Base-by-base conservation (phyloP, 257 asterid genomes). In the Plantago ovata region DNA sequence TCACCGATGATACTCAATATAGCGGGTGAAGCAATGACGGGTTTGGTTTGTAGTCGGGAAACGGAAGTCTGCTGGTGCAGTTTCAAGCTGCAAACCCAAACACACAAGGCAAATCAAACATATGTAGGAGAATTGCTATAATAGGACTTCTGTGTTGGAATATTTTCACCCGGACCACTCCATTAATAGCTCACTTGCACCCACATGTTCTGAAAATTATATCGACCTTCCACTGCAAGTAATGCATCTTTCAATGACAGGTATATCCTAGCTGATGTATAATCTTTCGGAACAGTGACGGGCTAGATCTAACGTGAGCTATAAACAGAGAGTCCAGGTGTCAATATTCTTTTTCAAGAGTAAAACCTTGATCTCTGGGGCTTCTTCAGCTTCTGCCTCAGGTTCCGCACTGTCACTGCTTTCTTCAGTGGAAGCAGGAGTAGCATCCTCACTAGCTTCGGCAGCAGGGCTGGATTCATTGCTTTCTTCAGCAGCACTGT, bases 21-120 rank as follows among this genome's bases (percentile, higher is more conserved):
- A 91, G 71, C 96, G 76, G 57, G 98, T 87, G 77, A 91, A 91
- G 87, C 98, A 91, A 67, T 91, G 98, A 71, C 98, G 84, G 38
- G 92, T 76, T 83, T 91, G 96, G 75, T 91, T 91, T 41, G 98
- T 91, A 21, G 98, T 91, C 18, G 98, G 98, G 74, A 91, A 91
- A 53, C 98, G 98, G 67, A 83, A 91, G 69, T 91, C 96, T 39
- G 96, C 98, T 6, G 96, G 98, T 38, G 98, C 95, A 15, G 96
- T 87, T 84, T 91, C 98, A 28, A 91, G 84, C 98, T 91, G 81
- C 61, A 49, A 53, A 59, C 40, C 15, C 56, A 61, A 19, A 38
- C 21, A 36, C 20, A 11, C 6, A 55, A 47, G 42, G n/a, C 52
- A 58, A 23, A 51, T 62, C 60, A 71, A 69, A 41, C 9, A 58